Base-by-base conservation (phyloP, 495 filamentous ascomycete genomes). In the Daldinia caldariorum region DNA sequence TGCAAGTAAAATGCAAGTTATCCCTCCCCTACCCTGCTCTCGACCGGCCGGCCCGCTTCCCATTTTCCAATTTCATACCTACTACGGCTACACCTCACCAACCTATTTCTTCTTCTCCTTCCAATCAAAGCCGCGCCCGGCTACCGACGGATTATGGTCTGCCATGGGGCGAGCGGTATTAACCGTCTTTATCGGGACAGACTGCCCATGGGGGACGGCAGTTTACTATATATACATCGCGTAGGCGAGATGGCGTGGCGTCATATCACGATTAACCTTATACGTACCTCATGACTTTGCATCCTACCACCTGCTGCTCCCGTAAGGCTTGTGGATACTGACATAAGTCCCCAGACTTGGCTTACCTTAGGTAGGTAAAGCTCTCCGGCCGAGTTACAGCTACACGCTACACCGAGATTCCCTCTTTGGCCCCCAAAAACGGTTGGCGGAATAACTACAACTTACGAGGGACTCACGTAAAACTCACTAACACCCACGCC, bases 81-180 rank as follows among this genome's bases (percentile, higher is more conserved):
- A 56, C 53, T 32, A n/a, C 49, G 13, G 22, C 14, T 56, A 56
- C 32, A 20, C 37, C 13, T 7, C 12, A 10, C n/a, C 31, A 56
- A 34, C 31, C 37, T n/a, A 22, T 38, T n/a, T 3, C 22, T 0
- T 29, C 4, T 26, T 7, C 20, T 47, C 56, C 56, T 58, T 58
- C 56, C 56, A 58, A 58, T 58, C 56, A 58, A 22, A 58, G 37
- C 38, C 56, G 56, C 13, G 32, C 6, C 56, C 56, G 56, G 12
- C 22, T 35, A 2, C 38, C 38, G 35, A 18, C 8, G 18, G 6
- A n/a, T 20, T 57, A 4, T 26, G 54, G 54, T 57, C 34, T 37
- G 18, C n/a, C 35, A 57, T 57, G 54, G 56, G 56, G 18, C 12
- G 13, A 13, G 56, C 37, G 35, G 56, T 45, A 39, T 57, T 57